phyloP scores from a whole-genome alignment of 1,284 basidiomycete genomes.

The Ustilago shanxiensis region DNA sequence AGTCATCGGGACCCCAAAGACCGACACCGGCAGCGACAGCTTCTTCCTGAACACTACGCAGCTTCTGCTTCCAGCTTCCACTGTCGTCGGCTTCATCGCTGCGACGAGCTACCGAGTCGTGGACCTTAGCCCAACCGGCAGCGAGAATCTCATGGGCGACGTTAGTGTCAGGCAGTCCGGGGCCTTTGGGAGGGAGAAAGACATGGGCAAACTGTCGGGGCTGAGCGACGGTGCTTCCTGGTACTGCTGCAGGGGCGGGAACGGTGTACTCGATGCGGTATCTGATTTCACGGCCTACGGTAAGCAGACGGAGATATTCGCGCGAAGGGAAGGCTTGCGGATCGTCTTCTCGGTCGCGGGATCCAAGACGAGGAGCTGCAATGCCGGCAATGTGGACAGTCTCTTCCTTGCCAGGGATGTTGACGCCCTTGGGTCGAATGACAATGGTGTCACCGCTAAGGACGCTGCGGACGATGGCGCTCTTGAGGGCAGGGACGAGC shows the following conservation, averaged over 20 bases:
- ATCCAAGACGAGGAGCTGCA: conserved; percentile 62
- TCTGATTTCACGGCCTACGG: conserved; percentile 88
- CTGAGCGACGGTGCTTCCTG: conserved; percentile 78
- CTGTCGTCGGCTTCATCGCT: conserved; percentile 74
- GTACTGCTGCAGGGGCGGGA: conserved; percentile 76
- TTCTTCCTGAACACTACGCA: conserved; percentile 80
- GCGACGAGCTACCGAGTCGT: conserved; percentile 78
- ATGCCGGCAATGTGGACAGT: conserved; percentile 65
- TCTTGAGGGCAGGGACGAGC: conserved; percentile 53
- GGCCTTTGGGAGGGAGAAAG: conserved; percentile 59
- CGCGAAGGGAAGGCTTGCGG: conserved; percentile 91
- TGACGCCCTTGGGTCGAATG: conserved; percentile 60
- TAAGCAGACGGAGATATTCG: conserved; percentile 86
- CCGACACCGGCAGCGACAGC: conserved; percentile 84
- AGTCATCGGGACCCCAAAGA: conserved; percentile 85
- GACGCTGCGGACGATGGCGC: conserved; percentile 63
- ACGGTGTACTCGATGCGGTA: conserved; percentile 83
- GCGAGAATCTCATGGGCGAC: conserved; percentile 80
- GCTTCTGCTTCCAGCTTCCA: conserved; percentile 79
- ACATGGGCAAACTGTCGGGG: conserved; percentile 63
- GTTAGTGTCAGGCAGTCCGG: conserved; percentile 63
- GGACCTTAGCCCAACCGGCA: conserved; percentile 90
- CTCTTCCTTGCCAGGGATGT: conserved; percentile 57
- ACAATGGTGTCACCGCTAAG: conserved; percentile 64
- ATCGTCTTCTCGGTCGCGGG: conserved; percentile 70